Percentiles rank a stretch among this genome's conserved stretches.
Conservation (phyloP, 805 yeast species). For the Kodamaea kakaduensis region DNA sequence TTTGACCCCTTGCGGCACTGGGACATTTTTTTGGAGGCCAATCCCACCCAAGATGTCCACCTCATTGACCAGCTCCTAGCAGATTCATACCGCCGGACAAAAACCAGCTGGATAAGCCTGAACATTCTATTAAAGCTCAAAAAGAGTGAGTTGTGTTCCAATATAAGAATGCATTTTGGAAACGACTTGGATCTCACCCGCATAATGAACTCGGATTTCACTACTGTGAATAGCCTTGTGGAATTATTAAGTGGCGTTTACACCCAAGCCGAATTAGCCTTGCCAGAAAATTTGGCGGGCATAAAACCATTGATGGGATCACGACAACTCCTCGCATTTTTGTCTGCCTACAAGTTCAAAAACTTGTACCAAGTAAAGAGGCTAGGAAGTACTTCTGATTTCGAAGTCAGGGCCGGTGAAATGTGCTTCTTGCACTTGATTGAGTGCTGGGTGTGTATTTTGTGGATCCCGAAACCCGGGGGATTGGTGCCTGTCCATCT, state of each 20-base stretch:
- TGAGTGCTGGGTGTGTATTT: background rate
- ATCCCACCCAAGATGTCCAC: background rate
- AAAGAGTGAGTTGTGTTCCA: background rate
- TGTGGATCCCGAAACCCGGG: too few relatives aligned
- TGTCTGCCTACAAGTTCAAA: background rate
- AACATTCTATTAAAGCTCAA: background rate
- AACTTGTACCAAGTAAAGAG: background rate
- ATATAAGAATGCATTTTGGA: background rate
- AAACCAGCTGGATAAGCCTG: conserved; percentile 1
- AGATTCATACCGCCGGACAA: background rate
- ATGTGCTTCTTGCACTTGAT: background rate
- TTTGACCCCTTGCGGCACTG: background rate
- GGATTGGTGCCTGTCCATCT: too few relatives aligned
- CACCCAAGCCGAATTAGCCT: too few relatives aligned
- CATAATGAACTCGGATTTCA: conserved; percentile 2
- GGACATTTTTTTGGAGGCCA: background rate
- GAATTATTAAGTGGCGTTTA: background rate
- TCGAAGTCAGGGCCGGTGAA: background rate
- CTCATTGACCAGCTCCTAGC: background rate
- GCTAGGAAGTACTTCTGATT: background rate
- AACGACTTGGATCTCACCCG: too few relatives aligned
- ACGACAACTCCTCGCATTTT: background rate
- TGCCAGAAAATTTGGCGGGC: too few relatives aligned
- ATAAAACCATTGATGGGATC: too few relatives aligned
- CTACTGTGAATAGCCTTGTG: background rate